phyloP scores from a whole-genome alignment of 2,329 filamentous ascomycete species.

The Albifimbria verrucaria region DNA sequence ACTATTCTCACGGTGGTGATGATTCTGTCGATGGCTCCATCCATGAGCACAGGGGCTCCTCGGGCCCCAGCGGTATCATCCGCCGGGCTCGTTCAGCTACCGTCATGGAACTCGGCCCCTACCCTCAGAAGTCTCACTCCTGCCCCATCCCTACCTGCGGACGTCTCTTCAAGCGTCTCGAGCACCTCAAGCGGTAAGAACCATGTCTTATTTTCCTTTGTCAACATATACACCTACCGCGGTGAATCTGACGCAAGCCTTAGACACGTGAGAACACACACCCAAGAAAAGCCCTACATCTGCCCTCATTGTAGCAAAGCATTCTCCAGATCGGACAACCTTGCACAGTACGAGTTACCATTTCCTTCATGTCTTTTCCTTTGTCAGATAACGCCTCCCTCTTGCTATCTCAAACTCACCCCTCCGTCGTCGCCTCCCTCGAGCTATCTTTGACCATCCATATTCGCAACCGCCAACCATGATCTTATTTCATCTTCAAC shows the following conservation, averaged over 20 bases:
- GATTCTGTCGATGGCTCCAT: slow-evolving; percentile 47
- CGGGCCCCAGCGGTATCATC: slow-evolving; percentile 71
- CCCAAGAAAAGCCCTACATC: slow-evolving; percentile 96
- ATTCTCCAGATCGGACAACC: slow-evolving; percentile 97
- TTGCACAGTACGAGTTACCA: slow-evolving; percentile 76
- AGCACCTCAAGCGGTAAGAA: slow-evolving; percentile 97
- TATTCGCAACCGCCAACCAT: not conserved
- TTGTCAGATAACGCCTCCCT: slow-evolving; percentile 3
- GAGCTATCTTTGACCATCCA: not conserved
- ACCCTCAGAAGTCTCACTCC: slow-evolving; percentile 96
- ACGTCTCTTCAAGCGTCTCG: slow-evolving; percentile 95
- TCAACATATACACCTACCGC: slow-evolving; percentile 10
- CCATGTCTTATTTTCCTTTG: slow-evolving; percentile 35
- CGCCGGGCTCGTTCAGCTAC: slow-evolving; percentile 91
- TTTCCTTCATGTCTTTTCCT: slow-evolving; percentile 34
- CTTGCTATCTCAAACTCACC: not conserved
- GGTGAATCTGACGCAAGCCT: slow-evolving; percentile 16
- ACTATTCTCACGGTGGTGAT: slow-evolving; percentile 63
- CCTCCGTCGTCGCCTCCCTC: not conserved
- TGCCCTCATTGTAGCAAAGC: slow-evolving; percentile 98
- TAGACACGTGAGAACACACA: slow-evolving; percentile 98
- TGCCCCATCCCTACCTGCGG: slow-evolving; percentile 99
- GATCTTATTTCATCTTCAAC: slow-evolving; percentile 14
- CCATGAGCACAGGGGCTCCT: slow-evolving; percentile 57
- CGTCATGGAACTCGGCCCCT: slow-evolving; percentile 93